Evolutionary conservation across 306 rosid genomes (phyloP), one percentile per base, ranked within the genome.

Genomic region (Vigna angularis): DNA sequence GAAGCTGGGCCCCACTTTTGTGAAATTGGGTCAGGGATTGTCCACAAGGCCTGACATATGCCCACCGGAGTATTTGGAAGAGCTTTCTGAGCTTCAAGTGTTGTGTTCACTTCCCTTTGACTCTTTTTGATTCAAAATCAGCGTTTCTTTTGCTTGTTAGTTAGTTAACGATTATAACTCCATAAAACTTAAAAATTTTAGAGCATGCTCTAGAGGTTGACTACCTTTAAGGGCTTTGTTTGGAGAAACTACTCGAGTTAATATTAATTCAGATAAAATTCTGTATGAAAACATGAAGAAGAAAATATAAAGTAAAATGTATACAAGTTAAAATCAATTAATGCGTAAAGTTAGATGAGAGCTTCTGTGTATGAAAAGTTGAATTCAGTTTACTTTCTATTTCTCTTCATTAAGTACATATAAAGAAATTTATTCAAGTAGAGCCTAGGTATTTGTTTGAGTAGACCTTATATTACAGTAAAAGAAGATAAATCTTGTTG

Each of bases 11-110:
- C 98, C 98, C 17, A 93, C 97, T 17, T 93, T 93, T 75, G 97
- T 93, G 53, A 93, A 93, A 88, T 51, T 93, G 59, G 98, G 98
- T 16, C 98, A 91, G 87, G 97, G 93, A 52, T 80, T 93, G 84
- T 93, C 98, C 47, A 93, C 98, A 49, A 88, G 97, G 50, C 97
- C 97, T n/a, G 97, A 93, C 78, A 69, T 93, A 73, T 93, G 98
- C 58, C 97, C 98, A 2, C 81, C 97, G 0, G 98, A 91, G 87
- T 93, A 89, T 83, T 87, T 93, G 24, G 98, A 93, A 74, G 95
- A 93, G 87, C 98, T 93, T 80, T 71, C 98, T 73, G 85, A 91
- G 82, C 98, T 93, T 82, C 98, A 93, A 65, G 98, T 92, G 26
- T 45, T 9, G 66, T 70, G 26, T 64, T 75, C 73, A 72, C 65